phyloP scores from a whole-genome alignment of 2,329 filamentous ascomycete species.

The Exserohilum rostratum region DNA sequence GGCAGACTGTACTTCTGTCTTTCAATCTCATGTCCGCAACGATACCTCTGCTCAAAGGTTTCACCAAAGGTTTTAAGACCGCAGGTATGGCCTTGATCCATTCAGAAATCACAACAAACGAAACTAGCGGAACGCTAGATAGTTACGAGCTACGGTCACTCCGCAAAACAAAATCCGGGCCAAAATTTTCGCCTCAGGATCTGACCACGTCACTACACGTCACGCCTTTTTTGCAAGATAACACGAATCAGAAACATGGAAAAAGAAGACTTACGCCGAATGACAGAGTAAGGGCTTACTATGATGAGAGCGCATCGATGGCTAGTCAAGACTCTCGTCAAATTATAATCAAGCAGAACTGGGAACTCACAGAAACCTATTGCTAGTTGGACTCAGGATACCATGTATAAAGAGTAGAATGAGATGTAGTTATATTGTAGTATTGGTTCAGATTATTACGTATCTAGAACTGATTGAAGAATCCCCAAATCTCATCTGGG shows the following conservation, averaged over 20 bases:
- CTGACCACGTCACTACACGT: not conserved
- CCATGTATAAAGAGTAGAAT: not conserved
- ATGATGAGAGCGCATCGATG: conserved; percentile 3
- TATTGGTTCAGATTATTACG: not conserved
- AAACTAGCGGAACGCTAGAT: not conserved
- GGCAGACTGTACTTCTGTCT: conserved; percentile 7
- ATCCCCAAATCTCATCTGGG: conserved; percentile 20
- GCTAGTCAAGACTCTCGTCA: conserved; percentile 1
- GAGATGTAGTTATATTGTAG: not conserved
- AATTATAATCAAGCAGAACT: conserved; percentile 1
- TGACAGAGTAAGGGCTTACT: too few relatives aligned
- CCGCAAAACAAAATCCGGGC: too few relatives aligned
- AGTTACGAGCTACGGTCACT: not conserved
- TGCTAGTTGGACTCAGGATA: too few relatives aligned
- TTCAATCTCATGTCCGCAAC: conserved; percentile 13
- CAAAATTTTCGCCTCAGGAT: not conserved
- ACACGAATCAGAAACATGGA: not conserved
- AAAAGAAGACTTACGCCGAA: too few relatives aligned
- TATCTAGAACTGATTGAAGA: conserved; percentile 18
- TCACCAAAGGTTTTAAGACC: conserved; percentile 4
- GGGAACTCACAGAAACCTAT: too few relatives aligned
- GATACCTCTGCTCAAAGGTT: conserved; percentile 1
- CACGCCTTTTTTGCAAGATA: not conserved
- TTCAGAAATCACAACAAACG: not conserved
- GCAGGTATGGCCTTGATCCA: not conserved